Conservation (phyloP, 169 alveolate species). For the Perkinsus olseni region DNA sequence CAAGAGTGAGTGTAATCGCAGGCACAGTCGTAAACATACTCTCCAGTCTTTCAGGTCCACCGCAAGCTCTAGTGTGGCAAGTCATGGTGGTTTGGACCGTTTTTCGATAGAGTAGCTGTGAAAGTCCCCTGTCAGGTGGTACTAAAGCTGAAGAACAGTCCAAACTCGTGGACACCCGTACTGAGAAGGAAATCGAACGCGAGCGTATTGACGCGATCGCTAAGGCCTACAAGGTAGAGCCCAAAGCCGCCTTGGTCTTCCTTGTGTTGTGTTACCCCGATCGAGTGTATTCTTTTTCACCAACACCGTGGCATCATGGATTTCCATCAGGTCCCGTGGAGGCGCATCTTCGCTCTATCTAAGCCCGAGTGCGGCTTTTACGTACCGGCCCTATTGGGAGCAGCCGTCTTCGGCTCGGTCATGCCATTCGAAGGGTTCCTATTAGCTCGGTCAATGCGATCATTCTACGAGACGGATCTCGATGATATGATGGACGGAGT, state of each 20-base stretch:
- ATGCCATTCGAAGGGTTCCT: not conserved
- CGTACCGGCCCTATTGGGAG: not conserved
- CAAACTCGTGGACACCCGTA: not conserved
- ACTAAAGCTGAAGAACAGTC: not conserved
- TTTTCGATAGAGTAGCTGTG: not conserved
- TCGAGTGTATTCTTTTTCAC: not conserved
- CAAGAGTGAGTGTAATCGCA: not conserved
- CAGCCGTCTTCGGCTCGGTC: not conserved
- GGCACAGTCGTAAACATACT: not conserved
- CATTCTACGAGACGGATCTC: not conserved
- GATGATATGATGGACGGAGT: not conserved
- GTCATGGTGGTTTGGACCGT: not conserved
- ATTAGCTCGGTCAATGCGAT: not conserved
- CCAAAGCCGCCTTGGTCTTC: not conserved
- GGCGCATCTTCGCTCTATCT: not conserved
- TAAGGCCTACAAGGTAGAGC: not conserved
- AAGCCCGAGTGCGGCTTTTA: not conserved
- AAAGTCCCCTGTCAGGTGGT: too few species aligned
- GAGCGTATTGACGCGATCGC: constrained; percentile 2
- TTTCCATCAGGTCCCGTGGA: not conserved
- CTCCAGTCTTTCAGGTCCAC: not conserved
- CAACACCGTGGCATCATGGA: not conserved
- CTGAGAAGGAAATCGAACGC: not conserved
- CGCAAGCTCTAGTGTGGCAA: not conserved
- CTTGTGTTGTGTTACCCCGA: not conserved